Percentiles rank a stretch among this genome's conserved stretches.
Conservation (phyloP, 768 basidiomycete genomes). For the Kwoniella sp. region DNA sequence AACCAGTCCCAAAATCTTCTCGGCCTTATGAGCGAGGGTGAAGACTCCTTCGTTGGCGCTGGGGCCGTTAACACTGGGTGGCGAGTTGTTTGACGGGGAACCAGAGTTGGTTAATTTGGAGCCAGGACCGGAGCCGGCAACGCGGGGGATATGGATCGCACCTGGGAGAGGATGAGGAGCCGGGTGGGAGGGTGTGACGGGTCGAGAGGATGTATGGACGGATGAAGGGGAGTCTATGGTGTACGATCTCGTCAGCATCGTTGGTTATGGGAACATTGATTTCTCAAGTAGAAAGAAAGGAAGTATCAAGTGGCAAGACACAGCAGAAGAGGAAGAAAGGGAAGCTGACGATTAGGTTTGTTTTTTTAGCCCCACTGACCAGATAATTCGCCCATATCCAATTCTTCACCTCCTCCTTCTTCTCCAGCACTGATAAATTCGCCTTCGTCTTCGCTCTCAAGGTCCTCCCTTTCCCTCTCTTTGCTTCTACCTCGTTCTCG, state of each 20-base stretch:
- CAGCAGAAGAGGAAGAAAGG: no score
- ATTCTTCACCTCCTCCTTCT: not conserved
- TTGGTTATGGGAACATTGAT: no score
- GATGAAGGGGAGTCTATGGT: constrained; percentile 40
- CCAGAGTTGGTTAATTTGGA: not conserved
- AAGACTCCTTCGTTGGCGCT: constrained; percentile 12
- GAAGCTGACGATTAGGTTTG: no score
- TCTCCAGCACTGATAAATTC: constrained; percentile 22
- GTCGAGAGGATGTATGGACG: constrained; percentile 35
- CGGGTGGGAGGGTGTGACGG: constrained; percentile 34
- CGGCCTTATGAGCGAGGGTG: constrained; percentile 41
- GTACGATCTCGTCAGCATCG: not conserved
- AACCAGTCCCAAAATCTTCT: constrained; percentile 41
- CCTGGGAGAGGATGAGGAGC: not conserved
- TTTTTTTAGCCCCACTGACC: constrained; percentile 38
- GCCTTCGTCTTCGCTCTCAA: constrained; percentile 11
- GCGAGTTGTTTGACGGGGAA: not conserved
- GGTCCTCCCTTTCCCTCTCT: constrained; percentile 4
- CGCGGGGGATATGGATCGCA: not conserved
- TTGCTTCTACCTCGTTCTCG: not conserved
- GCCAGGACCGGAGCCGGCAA: not conserved
- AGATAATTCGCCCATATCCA: constrained; percentile 45
- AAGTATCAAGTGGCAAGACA: no score
- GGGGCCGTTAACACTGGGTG: not conserved
- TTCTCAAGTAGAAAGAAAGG: no score